Base-by-base conservation (phyloP, 148 eudicot genomes). In the Mesembryanthemum crystallinum region DNA sequence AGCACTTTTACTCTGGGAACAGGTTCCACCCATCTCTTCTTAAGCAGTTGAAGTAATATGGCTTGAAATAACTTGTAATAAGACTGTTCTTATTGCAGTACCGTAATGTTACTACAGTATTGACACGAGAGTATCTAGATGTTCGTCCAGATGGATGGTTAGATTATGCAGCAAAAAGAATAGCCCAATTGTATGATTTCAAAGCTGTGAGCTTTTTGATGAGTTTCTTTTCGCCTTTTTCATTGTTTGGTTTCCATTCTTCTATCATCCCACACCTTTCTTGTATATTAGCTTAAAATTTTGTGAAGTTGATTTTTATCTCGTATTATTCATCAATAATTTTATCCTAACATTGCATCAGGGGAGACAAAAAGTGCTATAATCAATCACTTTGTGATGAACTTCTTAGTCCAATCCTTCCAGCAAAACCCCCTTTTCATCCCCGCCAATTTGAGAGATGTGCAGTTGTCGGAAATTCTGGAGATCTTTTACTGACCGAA, bases 401-500 rank as follows among this genome's bases (percentile, higher is more conserved):
- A 80, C 94, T 89, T 82, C 90, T 95, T 57, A 87, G 86, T 83
- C 74, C 90, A 76, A 71, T 95, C 57, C 85, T 95, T 80, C 98
- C 98, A 60, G 92, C 90, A 74, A 87, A 88, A 77, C 97, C 98
- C 49, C 97, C 98, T 43, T 95, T 95, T 78, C 94, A 84, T 73
- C 98, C 97, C 39, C 90, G 88, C 62, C 98, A 95, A 78, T 95
- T 95, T 75, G 81, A 85, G 83, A 92, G 76, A 74, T 95, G 98
- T 83, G 98, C 98, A 35, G 97, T 95, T 83, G 98, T 95, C 86
- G 98, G 98, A 74, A 92, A 95, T 82, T 95, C 97, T 33, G 98
- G 98, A 68, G 98, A 95, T 76, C 96, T 95, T 58, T 78, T 95
- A 60, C 87, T 92, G 86, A 92, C 97, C 37, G 87, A 92, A 78